These are phyloP conservation scores for Trichoderma koningiopsis DNA, from an alignment of 2,329 filamentous ascomycete genomes.

Conservation along the genomic window DNA sequence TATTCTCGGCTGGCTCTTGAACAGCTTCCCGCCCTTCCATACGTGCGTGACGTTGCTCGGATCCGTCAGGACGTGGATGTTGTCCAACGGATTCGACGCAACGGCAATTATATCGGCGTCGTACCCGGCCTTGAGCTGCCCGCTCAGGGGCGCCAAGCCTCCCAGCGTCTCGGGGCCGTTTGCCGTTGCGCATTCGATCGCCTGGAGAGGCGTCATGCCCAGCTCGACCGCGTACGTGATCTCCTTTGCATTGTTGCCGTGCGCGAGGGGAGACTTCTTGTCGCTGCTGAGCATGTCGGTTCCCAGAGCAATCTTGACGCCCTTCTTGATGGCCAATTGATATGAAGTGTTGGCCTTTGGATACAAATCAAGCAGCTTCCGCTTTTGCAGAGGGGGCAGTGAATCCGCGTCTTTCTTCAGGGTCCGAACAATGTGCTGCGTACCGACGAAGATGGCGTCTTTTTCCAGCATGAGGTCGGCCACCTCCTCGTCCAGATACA, in stretches of 20 bases:
- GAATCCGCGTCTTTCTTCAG: constrained; percentile 38
- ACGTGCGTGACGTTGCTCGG: constrained; percentile 44
- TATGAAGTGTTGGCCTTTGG: constrained; percentile 43
- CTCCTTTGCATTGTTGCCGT: constrained; percentile 45
- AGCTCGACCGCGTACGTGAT: constrained; percentile 50
- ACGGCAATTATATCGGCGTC: constrained; percentile 52
- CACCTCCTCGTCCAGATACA: constrained; percentile 46
- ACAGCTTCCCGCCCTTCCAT: constrained; percentile 47
- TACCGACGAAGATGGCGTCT: constrained; percentile 43
- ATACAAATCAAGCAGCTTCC: constrained; percentile 34
- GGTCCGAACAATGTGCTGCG: constrained; percentile 42
- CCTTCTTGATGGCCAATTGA: constrained; percentile 41
- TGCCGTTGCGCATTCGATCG: constrained; percentile 54
- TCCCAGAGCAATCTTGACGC: constrained; percentile 45
- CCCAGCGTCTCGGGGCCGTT: constrained; percentile 47
- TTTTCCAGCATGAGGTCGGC: constrained; percentile 43
- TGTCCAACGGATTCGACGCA: constrained; percentile 45
- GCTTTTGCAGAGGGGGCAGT: constrained; percentile 34
- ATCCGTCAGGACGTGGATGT: constrained; percentile 46
- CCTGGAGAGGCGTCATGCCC: constrained; percentile 52
- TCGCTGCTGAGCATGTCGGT: constrained; percentile 45
- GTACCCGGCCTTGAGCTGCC: constrained; percentile 49
- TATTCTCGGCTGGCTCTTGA: constrained; percentile 41
- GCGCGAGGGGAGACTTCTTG: constrained; percentile 27
- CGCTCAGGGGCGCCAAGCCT: constrained; percentile 47